Base-by-base conservation (phyloP, 257 asterid genomes). In the Eucommia ulmoides region DNA sequence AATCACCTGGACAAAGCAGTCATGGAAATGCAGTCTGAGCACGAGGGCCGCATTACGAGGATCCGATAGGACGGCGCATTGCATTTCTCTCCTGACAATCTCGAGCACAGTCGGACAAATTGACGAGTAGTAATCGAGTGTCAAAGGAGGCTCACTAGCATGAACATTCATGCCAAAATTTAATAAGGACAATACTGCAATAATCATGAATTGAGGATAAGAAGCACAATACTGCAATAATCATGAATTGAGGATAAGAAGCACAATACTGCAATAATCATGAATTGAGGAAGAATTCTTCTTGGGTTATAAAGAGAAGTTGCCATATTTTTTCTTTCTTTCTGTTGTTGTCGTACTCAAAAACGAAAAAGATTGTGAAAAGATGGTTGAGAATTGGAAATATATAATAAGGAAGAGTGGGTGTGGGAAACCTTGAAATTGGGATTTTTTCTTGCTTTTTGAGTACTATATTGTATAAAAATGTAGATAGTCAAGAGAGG, bases 11-110 rank as follows among this genome's bases (percentile, higher is more conserved):
- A 84, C 94, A 24, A 84, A 79, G 67, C 95, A 88, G 20, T 84
- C 94, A 23, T 84, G 94, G 46, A 88, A 88, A 65, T 88, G 95
- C 46, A 84, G 50, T 8, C 93, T 65, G 25, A 84, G 58, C 18
- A 84, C 78, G 76, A 77, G 65, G 53, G 97, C 95, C 10, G 94
- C 97, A 50, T 88, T 77, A 12, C 93, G 89, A 8, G 97, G 94
- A 75, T 88, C 80, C 55, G 95, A 78, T 8, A 84, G 78, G 29
- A 82, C 95, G 8, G 81, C 84, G 20, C 97, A 88, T 42, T 88
- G 94, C 95, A 82, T 84, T 67, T 84, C 97, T 53, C 67, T 88
- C 72, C 80, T 61, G 5, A 88, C 78, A 1, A 75, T 53, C 21
- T 79, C 93, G 8, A 75, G 74, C 23, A 74, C 73, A 5, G 65